These are phyloP conservation scores for Filobasidium wieringae DNA, from an alignment of 768 basidiomycete species.

Conservation along the genomic window DNA sequence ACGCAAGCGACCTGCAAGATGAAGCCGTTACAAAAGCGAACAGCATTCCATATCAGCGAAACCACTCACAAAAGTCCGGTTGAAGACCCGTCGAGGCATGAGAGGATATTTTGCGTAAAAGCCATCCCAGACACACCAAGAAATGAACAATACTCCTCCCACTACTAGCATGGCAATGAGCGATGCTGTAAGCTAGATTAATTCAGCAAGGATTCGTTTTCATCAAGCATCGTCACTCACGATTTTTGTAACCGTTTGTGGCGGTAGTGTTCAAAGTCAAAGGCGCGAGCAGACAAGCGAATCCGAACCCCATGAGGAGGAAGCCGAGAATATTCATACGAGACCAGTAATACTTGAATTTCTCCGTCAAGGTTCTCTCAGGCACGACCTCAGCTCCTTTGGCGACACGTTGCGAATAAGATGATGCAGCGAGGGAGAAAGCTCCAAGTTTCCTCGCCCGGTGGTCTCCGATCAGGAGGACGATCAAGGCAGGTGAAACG, in stretches of 20 bases:
- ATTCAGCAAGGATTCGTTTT: background rate
- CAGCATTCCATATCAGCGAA: constrained; percentile 13
- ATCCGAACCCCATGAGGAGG: constrained; percentile 27
- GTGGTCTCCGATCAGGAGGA: constrained; percentile 30
- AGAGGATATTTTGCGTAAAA: constrained; percentile 36
- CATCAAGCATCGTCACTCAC: constrained; percentile 1
- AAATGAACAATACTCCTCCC: constrained; percentile 42
- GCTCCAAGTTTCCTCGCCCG: too few relatives aligned
- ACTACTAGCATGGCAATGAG: constrained; percentile 46
- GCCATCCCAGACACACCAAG: constrained; percentile 37
- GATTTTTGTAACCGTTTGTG: constrained; percentile 24
- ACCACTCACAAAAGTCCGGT: constrained; percentile 37
- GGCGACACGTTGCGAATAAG: too few relatives aligned
- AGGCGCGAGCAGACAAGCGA: constrained; percentile 23
- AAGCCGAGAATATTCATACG: constrained; percentile 28
- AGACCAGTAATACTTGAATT: background rate
- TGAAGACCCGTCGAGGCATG: constrained; percentile 39
- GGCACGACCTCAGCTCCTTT: too few relatives aligned
- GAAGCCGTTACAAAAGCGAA: background rate
- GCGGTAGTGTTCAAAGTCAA: constrained; percentile 27
- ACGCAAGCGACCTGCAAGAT: constrained; percentile 15
- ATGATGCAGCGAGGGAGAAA: too few relatives aligned
- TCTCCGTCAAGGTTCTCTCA: too few relatives aligned
- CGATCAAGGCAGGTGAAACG: constrained; percentile 24
- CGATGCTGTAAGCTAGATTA: constrained; percentile 10